phyloP scores from a whole-genome alignment of 2,329 filamentous ascomycete genomes.

The Sporothrix globosa region DNA sequence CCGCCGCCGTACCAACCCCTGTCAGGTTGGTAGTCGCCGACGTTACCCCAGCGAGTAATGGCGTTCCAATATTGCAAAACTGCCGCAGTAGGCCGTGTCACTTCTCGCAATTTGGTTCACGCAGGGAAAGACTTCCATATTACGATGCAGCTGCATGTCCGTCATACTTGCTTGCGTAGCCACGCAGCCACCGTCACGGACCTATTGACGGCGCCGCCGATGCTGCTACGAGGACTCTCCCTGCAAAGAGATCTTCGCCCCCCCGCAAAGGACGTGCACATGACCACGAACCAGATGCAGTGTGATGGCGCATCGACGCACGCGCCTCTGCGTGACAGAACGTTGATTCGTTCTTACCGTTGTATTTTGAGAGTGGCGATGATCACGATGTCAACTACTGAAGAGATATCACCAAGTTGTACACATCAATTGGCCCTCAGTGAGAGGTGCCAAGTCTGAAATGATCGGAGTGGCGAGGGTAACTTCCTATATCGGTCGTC shows the following conservation, averaged over 20 bases:
- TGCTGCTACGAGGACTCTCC: not conserved
- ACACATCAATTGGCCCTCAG: not conserved
- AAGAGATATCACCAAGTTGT: too few species aligned
- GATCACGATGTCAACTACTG: not conserved
- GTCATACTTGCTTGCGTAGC: conserved; percentile 5
- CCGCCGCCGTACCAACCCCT: not conserved
- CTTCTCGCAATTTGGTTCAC: too few species aligned
- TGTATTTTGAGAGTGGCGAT: not conserved
- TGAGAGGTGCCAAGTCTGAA: too few species aligned
- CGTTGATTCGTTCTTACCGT: not conserved
- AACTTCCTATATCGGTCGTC: too few species aligned
- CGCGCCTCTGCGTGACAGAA: not conserved
- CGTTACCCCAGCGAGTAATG: conserved; percentile 13
- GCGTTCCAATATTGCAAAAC: not conserved
- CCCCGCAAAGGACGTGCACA: not conserved
- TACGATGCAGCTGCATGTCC: not conserved
- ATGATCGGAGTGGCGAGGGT: too few species aligned
- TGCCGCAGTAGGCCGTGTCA: not conserved
- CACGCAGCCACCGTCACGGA: not conserved
- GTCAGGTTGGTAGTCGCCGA: not conserved
- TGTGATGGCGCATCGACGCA: not conserved
- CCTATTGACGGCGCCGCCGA: not conserved
- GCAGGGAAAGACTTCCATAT: too few species aligned
- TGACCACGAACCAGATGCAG: not conserved
- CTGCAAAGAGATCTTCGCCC: not conserved